A percentile compares a stretch with the other conserved stretches of the same genome.
These are phyloP conservation scores for Geosmithia morbida DNA, from an alignment of 2,329 filamentous ascomycete species.

Conservation along the genomic window DNA sequence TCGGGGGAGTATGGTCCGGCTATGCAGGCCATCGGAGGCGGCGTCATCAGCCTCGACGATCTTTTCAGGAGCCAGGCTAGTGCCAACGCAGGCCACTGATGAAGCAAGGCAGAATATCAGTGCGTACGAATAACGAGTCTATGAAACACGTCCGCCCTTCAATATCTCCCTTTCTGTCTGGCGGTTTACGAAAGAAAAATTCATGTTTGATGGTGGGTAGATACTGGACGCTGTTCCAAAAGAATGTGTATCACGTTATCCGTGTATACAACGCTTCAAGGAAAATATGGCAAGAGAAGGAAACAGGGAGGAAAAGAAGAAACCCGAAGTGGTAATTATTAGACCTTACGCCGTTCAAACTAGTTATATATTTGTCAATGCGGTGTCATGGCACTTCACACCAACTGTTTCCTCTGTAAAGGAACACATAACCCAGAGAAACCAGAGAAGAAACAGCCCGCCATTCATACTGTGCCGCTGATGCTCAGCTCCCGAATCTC, in stretches of 20 bases:
- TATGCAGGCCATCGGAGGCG: slow-evolving; percentile 27
- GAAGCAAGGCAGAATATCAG: neutral
- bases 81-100: slow-evolving; percentile 1
- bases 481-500: slow-evolving; percentile 97
- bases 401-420: neutral
- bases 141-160: neutral
- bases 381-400: neutral
- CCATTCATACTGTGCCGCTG: slow-evolving; percentile 46
- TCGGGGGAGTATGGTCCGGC: slow-evolving; percentile 22
- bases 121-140: neutral
- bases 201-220: neutral
- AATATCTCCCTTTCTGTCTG: neutral
- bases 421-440: neutral
- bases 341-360: neutral
- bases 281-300: neutral
- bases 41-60: slow-evolving; percentile 28
- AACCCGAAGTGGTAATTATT: neutral
- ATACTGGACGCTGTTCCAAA: too few relatives aligned
- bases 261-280: neutral
- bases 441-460: neutral
- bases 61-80: slow-evolving; percentile 23
- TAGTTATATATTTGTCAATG: neutral
- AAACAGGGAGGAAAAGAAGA: neutral
- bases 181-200: neutral
- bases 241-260: neutral